phyloP scores from a whole-genome alignment of 331 rosid species.

The Malus hybrid region DNA sequence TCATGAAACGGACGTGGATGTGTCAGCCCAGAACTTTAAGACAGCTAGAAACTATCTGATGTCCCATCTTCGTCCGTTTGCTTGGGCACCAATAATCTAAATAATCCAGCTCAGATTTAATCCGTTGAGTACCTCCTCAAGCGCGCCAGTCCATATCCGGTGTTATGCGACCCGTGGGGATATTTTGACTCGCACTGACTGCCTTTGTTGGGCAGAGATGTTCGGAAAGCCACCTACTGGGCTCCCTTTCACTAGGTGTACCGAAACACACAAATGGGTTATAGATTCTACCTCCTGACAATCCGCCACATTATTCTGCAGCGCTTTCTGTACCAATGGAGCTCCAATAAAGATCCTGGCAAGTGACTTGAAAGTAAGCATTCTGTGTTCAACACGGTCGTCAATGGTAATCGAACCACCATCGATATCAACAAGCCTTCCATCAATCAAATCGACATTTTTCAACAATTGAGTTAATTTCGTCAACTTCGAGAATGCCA shows the following conservation, averaged over 20 bases:
- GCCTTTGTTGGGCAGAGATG: conserved; percentile 76
- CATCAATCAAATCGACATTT: conserved; percentile 49
- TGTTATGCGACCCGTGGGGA: conserved; percentile 70
- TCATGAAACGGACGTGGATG: conserved; percentile 24
- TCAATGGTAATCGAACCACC: conserved; percentile 41
- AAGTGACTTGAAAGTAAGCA: conserved; percentile 57
- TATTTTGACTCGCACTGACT: conserved; percentile 44
- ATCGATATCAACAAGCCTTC: conserved; percentile 46
- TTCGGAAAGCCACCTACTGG: conserved; percentile 51
- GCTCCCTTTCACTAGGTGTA: conserved; percentile 47
- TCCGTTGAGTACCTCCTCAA: conserved; percentile 47
- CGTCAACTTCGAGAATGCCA: conserved; percentile 34
- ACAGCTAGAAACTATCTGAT: conserved; percentile 65
- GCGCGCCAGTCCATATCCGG: conserved; percentile 55
- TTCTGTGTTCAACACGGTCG: conserved; percentile 33
- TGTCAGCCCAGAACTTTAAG: conserved; percentile 45
- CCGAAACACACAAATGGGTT: conserved; percentile 38
- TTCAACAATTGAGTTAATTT: conserved; percentile 38
- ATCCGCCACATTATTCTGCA: conserved; percentile 20
- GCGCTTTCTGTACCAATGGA: conserved; percentile 33
- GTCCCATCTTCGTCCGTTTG: conserved; percentile 39
- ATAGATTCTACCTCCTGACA: conserved; percentile 5
- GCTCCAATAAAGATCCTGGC: conserved; percentile 59
- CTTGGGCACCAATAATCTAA: conserved; percentile 24
- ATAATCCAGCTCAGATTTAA: conserved; percentile 53